phyloP scores from a whole-genome alignment of 2,329 filamentous ascomycete species.

The Falciphora oryzae region DNA sequence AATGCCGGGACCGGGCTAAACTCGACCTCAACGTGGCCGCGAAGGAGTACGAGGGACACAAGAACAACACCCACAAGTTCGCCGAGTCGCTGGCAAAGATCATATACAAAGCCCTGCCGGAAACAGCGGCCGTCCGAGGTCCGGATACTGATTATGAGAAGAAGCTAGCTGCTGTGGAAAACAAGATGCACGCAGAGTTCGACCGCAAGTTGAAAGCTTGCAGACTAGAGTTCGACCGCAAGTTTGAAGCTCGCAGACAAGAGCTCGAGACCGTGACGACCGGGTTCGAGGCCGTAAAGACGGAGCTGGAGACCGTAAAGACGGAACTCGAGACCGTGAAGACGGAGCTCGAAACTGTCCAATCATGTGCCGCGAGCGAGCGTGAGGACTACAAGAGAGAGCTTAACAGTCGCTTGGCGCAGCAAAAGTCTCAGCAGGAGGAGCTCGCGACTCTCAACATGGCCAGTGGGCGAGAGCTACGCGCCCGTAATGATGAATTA shows the following conservation, averaged over 20 bases:
- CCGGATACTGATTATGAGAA: not conserved
- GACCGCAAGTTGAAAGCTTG: not conserved
- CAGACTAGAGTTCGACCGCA: not conserved
- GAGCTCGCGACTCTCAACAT: not conserved
- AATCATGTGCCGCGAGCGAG: not conserved
- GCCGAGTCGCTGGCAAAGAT: not conserved
- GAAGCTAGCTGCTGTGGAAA: not conserved
- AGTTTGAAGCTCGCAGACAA: not conserved
- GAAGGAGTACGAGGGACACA: not conserved
- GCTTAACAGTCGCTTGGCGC: not conserved
- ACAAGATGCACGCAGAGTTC: not conserved
- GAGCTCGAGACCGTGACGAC: not conserved
- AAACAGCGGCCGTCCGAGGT: not conserved
- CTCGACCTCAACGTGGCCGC: not conserved
- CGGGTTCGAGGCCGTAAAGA: no score
- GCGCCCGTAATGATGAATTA: no score
- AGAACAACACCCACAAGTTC: not conserved
- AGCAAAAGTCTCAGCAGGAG: not conserved
- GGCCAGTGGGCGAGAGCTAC: no score
- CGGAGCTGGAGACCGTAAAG: no score
- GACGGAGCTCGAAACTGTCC: not conserved
- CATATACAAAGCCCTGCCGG: constrained; percentile 7
- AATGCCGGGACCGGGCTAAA: not conserved
- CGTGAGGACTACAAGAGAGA: not conserved
- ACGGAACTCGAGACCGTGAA: not conserved